A percentile compares a stretch with the other conserved stretches of the same genome.
Conservation (phyloP, 2,329 filamentous ascomycete genomes). For the Alternaria consortialis region DNA sequence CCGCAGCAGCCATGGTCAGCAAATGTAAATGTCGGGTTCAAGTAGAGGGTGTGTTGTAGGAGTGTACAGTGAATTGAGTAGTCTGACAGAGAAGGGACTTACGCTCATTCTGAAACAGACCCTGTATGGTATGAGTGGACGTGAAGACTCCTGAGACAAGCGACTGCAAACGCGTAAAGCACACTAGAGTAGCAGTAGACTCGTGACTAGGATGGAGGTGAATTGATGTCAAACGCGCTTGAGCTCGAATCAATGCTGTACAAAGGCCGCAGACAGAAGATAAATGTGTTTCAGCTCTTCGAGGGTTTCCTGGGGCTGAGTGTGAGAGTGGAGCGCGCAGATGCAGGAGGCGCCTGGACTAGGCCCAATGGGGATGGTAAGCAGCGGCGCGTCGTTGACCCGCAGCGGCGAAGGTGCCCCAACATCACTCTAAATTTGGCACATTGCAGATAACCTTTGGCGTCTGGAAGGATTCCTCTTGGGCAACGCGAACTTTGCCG, state of each 20-base stretch:
- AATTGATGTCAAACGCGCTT: conserved; percentile 15
- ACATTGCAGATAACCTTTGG: conserved; percentile 15
- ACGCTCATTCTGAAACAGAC: conserved; percentile 53
- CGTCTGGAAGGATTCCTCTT: neutral
- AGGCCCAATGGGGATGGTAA: conserved; percentile 16
- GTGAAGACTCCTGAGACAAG: conserved; percentile 49
- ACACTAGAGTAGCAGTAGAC: conserved; percentile 14
- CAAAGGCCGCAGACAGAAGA: conserved; percentile 20
- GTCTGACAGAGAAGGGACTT: conserved; percentile 33
- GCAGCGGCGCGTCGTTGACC: conserved; percentile 17
- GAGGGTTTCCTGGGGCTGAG: conserved; percentile 28
- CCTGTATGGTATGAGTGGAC: conserved; percentile 43
- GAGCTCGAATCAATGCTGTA: conserved; percentile 17
- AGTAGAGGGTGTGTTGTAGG: conserved; percentile 15
- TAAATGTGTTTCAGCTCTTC: conserved; percentile 23
- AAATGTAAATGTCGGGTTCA: conserved; percentile 5
- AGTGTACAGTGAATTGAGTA: conserved; percentile 15
- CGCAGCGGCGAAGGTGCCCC: conserved; percentile 18
- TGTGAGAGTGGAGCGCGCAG: conserved; percentile 11
- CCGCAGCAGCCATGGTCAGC: conserved; percentile 32
- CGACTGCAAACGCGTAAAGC: conserved; percentile 25
- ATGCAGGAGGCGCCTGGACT: conserved; percentile 20
- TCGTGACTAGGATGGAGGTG: neutral
- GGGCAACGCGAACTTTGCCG: neutral
- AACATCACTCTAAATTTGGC: conserved; percentile 30